Base-by-base conservation (phyloP, 2,329 filamentous ascomycete genomes). In the Pseudopithomyces maydicus region DNA sequence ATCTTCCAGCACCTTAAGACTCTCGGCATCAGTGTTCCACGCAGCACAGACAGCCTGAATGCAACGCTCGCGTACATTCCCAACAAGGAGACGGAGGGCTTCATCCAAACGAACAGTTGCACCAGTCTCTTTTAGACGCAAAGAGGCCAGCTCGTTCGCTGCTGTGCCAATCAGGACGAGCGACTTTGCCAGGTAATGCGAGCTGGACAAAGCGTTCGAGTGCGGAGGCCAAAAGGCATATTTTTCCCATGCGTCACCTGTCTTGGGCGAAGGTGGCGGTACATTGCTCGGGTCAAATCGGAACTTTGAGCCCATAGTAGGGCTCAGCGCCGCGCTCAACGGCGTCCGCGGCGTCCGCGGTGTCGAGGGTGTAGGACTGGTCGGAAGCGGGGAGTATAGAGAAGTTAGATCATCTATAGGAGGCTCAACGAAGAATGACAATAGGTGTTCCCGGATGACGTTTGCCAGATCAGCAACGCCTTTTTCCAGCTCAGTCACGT, bases 171-270 rank as follows among this genome's bases (percentile, higher is more conserved):
- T 86, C 2, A 97, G 81, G 0, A 88, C 82, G 20, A 98, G 81
- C 72, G 95, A 89, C 72, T 90, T 92, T 49, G 90, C 88, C 5
- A 99, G 83, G 70, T 96, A 97, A 73, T 96, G 87, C 1, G 94
- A 91, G n/a, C 91, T 94, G 56, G 92, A 96, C 22, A 98, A 80
- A 0, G 93, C 93, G 71, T 97, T 98, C 1, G 92, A 90, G 78
- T 90, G 89, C 0, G 94, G 95, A 3, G 94, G 93, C 93, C 94
- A 98, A 76, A 98, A 99, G 0, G 93, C 94, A 74, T 78, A 95
- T 87, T 78, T 94, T 90, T 98, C 95, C 92, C 92, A 98, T 0
- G 88, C 80, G 66, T 97, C 92, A 6, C 93, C 94, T 43, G 85
- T 85, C 65, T 84, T 74, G 4, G 77, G 90, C 0, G 92, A 91